These are phyloP conservation scores for Ophiocordyceps australis DNA, from an alignment of 2,329 filamentous ascomycete species.

Conservation along the genomic window DNA sequence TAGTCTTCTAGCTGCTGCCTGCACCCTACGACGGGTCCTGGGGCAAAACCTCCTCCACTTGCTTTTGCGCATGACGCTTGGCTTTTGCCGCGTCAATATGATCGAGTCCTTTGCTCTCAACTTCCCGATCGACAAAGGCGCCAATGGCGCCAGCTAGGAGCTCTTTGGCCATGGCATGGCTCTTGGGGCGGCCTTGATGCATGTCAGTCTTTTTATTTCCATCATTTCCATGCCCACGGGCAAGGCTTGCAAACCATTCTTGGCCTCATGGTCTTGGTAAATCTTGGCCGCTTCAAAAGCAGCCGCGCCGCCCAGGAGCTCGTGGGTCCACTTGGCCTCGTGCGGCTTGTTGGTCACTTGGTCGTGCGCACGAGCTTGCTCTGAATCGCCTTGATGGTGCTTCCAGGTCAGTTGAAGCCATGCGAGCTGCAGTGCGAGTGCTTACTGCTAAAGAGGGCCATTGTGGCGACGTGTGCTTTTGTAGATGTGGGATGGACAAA, in stretches of 20 bases:
- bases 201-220: not conserved
- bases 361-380: conserved; percentile 9
- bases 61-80: conserved; percentile 9
- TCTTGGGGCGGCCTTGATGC: conserved; percentile 7
- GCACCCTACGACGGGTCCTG: not conserved
- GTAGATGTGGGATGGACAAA: too few species aligned
- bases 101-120: conserved; percentile 12
- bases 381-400: conserved; percentile 10
- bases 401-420: too few species aligned
- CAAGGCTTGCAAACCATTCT: conserved; percentile 5
- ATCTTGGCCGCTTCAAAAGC: conserved; percentile 13
- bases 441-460: too few species aligned
- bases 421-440: too few species aligned
- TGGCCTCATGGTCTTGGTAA: conserved; percentile 10
- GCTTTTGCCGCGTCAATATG: conserved; percentile 10
- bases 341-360: conserved; percentile 8
- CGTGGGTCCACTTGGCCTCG: conserved; percentile 12
- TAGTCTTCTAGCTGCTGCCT: too few species aligned
- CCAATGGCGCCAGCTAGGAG: conserved; percentile 10
- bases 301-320: conserved; percentile 12
- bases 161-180: conserved; percentile 12
- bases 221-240: too few species aligned
- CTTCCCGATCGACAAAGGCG: conserved; percentile 12
- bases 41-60: conserved; percentile 8
- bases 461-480: too few species aligned